Base-by-base conservation (phyloP, 148 eudicot genomes). In the Camellia lanceoleosa region DNA sequence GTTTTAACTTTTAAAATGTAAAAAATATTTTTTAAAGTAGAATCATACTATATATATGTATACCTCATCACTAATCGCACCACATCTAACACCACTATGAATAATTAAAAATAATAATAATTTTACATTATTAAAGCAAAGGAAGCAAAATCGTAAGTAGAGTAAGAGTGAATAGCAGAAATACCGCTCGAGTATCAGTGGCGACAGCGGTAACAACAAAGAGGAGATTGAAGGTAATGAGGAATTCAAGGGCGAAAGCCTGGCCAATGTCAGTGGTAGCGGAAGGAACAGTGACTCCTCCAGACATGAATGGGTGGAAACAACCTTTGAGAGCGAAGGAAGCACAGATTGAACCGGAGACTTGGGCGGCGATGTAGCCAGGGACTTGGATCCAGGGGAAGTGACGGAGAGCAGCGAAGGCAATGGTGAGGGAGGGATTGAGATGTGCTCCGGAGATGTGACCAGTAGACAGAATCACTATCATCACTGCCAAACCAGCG, bases 201-300 rank as follows among this genome's bases (percentile, higher is more conserved):
- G 98, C 98, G 46, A 94, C 98, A 42, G 98, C 96, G 15, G 98
- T 94, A 79, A 94, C 98, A 44, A 94, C 98, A 79, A 94, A 94
- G 85, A 94, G 87, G 82, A 94, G 98, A 84, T 92, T 92, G 78
- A 94, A 94, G 56, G 98, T 92, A 19, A 94, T 94, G 78, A 94
- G 80, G 80, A 94, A 90, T 78, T 94, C 98, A 19, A 94, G 84
- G 41, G 90, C 91, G 77, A 94, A 92, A 2, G 98, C 96, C 62
- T 94, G 98, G 77, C 91, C 94, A 38, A 70, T 64, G 76, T 82
- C 15, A 30, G 38, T 30, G 38, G 38, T 30, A 16, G 88, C 89
- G 14, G 93, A 86, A 76, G 98, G 98, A 18, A 94, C 91, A 0
- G 98, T 94, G 20, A 94, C 98, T 2, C 98, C 98, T 4, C 98